phyloP scores from a whole-genome alignment of 2,329 filamentous ascomycete species.

The Pezicula radicicola region DNA sequence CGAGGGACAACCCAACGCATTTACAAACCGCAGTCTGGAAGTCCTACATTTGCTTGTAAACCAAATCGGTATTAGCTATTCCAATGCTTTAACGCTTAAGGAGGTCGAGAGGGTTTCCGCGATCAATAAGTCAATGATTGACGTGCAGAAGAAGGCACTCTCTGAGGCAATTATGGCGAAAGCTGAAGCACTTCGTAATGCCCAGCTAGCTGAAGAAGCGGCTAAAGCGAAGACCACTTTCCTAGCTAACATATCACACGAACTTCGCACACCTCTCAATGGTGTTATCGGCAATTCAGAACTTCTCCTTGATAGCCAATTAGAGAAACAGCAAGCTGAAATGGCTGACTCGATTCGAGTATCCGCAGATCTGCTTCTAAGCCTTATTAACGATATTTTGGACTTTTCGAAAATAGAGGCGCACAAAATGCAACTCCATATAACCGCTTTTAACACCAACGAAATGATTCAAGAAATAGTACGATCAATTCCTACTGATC shows the following conservation, averaged over 20 bases:
- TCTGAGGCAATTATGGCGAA: conserved; percentile 74
- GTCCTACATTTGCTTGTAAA: conserved; percentile 71
- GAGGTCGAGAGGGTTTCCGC: conserved; percentile 74
- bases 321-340: conserved; percentile 75
- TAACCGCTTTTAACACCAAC: conserved; percentile 64
- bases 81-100: conserved; percentile 65
- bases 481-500: conserved; percentile 60
- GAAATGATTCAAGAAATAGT: conserved; percentile 66
- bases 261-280: conserved; percentile 78
- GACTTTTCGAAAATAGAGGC: conserved; percentile 95
- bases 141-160: conserved; percentile 71
- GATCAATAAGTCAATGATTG: conserved; percentile 75
- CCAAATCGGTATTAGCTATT: conserved; percentile 72
- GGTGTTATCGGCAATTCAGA: conserved; percentile 89
- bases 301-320: conserved; percentile 70
- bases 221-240: conserved; percentile 83
- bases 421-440: conserved; percentile 79
- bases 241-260: conserved; percentile 76
- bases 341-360: conserved; percentile 88
- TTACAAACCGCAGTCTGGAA: conserved; percentile 70
- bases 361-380: conserved; percentile 81
- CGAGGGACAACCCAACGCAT: conserved; percentile 70
- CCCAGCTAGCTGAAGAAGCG: conserved; percentile 79
- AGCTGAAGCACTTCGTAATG: conserved; percentile 72
- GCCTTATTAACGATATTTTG: conserved; percentile 93